Conservation (phyloP, 306 rosid species). For the Luffa acutangula region DNA sequence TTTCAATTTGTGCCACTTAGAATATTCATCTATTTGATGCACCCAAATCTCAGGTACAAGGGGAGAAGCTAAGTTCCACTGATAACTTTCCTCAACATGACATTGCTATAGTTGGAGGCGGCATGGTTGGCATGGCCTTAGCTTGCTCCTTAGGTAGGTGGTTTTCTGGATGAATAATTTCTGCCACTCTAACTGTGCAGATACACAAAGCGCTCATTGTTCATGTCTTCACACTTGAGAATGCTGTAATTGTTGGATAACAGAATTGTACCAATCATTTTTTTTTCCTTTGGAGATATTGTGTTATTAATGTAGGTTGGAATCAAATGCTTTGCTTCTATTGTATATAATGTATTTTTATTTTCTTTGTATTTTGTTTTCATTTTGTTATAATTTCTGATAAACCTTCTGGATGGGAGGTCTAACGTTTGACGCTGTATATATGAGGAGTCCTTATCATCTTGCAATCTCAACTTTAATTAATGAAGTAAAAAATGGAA, state of each 20-base stretch:
- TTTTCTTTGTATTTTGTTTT: neutral
- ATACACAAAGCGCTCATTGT: neutral
- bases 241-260: neutral
- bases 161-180: slow-evolving; percentile 6
- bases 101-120: slow-evolving; percentile 92
- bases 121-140: slow-evolving; percentile 90
- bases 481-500: neutral
- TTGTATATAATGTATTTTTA: neutral
- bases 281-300: neutral
- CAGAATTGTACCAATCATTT: neutral
- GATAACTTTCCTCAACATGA: slow-evolving; percentile 48
- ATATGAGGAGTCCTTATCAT: neutral
- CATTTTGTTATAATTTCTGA: neutral
- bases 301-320: neutral
- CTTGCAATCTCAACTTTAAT: neutral
- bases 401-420: too few relatives aligned
- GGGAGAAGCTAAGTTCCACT: slow-evolving; percentile 21
- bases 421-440: too few relatives aligned
- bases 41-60: slow-evolving; percentile 36
- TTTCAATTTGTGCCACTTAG: neutral
- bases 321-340: neutral
- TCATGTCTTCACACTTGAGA: neutral
- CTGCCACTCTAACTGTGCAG: neutral
- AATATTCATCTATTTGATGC: slow-evolving; percentile 12
- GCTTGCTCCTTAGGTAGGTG: slow-evolving; percentile 90